Conservation (phyloP, 768 basidiomycete genomes). For the Boletus reticulatus region DNA sequence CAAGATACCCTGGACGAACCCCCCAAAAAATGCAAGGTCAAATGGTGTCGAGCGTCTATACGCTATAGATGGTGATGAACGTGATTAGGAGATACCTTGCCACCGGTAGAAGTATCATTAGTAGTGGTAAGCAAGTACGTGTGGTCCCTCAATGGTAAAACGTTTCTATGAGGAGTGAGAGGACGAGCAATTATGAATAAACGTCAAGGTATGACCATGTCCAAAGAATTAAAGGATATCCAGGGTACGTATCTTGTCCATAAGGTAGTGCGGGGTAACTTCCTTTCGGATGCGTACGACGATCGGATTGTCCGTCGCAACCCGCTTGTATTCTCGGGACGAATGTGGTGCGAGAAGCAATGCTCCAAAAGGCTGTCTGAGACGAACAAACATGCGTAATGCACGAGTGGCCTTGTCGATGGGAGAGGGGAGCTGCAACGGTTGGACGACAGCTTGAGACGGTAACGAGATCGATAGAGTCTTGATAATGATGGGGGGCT, state of each 20-base stretch:
- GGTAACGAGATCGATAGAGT: neutral
- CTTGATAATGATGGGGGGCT: neutral
- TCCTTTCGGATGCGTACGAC: constrained; percentile 10
- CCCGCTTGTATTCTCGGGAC: constrained; percentile 13
- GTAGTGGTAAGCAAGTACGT: no score
- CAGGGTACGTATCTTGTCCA: constrained; percentile 14
- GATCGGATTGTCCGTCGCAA: constrained; percentile 17
- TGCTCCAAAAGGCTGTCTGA: constrained; percentile 16
- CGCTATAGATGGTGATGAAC: no score
- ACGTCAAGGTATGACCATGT: neutral
- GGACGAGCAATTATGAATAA: no score
- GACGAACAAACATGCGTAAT: constrained; percentile 10
- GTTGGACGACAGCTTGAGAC: neutral
- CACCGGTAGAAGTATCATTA: no score
- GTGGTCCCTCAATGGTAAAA: no score
- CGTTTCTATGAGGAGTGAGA: no score
- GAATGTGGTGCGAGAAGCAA: constrained; percentile 11
- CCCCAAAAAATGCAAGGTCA: no score
- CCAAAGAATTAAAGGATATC: constrained; percentile 9
- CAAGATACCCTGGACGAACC: no score
- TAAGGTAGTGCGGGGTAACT: constrained; percentile 1
- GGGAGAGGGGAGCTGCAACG: constrained; percentile 8
- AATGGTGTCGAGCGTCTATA: no score
- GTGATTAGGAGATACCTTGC: no score
- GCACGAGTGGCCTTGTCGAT: constrained; percentile 16